phyloP scores from a whole-genome alignment of 768 basidiomycete genomes.

The Russula dissimulans region DNA sequence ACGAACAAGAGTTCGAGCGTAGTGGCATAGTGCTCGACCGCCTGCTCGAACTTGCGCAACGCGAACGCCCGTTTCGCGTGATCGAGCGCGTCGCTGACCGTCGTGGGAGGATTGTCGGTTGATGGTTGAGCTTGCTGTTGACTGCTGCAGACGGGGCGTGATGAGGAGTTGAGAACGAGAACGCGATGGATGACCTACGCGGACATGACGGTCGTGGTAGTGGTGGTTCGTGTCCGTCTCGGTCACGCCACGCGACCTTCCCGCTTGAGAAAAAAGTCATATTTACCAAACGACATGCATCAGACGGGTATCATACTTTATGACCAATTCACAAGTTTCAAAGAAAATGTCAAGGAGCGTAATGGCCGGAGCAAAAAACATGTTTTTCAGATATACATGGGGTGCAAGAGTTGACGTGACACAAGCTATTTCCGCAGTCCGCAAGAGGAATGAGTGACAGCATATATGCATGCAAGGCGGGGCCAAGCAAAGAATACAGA shows the following conservation, averaged over 20 bases:
- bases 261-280: background rate
- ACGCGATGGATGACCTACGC: slow-evolving; percentile 7
- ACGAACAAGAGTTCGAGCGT: slow-evolving; percentile 80
- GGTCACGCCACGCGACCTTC: too few species aligned
- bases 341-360: background rate
- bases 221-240: too few species aligned
- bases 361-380: background rate
- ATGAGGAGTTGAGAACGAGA: background rate
- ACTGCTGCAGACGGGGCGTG: background rate
- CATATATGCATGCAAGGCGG: too few species aligned
- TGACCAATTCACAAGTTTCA: too few species aligned
- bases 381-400: background rate
- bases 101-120: slow-evolving; percentile 12
- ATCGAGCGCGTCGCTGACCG: slow-evolving; percentile 54
- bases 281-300: too few species aligned
- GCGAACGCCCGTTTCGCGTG: slow-evolving; percentile 85
- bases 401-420: background rate
- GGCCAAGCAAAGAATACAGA: background rate
- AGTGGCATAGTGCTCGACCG: slow-evolving; percentile 74
- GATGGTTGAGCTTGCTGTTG: background rate
- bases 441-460: too few species aligned
- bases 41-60: slow-evolving; percentile 76
- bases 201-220: background rate
- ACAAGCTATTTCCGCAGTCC: too few species aligned
- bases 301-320: too few species aligned